Evolutionary conservation across 2,329 filamentous ascomycete species (phyloP).

Genomic region (Thielaviopsis punctulata): DNA sequence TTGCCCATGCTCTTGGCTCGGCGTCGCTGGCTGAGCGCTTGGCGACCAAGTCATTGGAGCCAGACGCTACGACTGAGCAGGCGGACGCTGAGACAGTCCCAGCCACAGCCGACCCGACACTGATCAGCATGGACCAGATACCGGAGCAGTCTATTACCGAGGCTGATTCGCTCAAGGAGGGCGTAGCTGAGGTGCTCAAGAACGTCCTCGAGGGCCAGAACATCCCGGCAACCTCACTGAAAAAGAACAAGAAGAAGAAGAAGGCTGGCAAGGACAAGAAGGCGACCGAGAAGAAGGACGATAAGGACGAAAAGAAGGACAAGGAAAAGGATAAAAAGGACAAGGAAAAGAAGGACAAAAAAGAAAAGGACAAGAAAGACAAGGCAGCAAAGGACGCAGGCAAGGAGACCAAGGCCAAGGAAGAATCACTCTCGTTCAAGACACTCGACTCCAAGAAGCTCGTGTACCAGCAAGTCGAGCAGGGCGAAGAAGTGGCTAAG

Average conservation of each 20-base stretch:
- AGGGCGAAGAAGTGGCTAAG: constrained; percentile 30
- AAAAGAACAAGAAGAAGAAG: constrained; percentile 9
- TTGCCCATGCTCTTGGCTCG: constrained; percentile 2
- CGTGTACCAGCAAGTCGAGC: constrained; percentile 18
- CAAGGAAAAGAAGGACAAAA: neutral
- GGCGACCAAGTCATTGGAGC: neutral
- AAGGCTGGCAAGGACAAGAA: neutral
- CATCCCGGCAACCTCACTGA: constrained; percentile 10
- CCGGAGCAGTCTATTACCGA: neutral
- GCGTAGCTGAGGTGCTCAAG: constrained; percentile 10
- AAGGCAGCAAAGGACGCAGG: neutral
- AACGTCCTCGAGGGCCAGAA: constrained; percentile 8
- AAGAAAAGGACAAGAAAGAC: neutral
- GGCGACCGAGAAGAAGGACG: neutral
- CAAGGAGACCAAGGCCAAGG: neutral
- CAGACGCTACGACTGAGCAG: neutral
- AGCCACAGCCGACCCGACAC: neutral
- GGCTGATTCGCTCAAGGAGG: constrained; percentile 9
- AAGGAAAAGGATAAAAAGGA: neutral
- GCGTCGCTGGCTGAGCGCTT: neutral
- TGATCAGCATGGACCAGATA: neutral
- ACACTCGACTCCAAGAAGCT: constrained; percentile 18
- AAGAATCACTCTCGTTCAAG: neutral
- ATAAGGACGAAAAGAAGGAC: neutral
- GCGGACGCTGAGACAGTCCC: neutral